These are phyloP conservation scores for Lachnum nothofagi DNA, from an alignment of 2,329 filamentous ascomycete genomes.

Conservation along the genomic window DNA sequence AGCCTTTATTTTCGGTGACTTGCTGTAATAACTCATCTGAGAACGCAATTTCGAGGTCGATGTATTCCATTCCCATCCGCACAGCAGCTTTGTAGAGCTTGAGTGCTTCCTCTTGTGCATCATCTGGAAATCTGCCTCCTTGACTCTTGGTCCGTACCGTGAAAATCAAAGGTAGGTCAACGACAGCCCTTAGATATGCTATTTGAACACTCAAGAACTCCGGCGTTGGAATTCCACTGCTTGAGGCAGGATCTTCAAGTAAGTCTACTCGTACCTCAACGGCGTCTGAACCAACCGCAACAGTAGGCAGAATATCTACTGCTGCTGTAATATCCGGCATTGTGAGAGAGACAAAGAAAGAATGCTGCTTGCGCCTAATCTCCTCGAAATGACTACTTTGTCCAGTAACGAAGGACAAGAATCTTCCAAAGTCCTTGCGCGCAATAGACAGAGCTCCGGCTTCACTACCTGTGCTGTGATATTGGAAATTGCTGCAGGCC, in stretches of 20 bases:
- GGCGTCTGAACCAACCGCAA: conserved; percentile 81
- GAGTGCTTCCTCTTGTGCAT: conserved; percentile 63
- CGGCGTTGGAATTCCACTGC: conserved; percentile 51
- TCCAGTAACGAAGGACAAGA: conserved; percentile 66
- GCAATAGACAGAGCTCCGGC: conserved; percentile 29
- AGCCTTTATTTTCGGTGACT: conserved; percentile 60
- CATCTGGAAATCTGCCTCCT: conserved; percentile 81
- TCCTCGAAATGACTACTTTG: conserved; percentile 50
- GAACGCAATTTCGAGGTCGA: conserved; percentile 88
- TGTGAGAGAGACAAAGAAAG: conserved; percentile 91
- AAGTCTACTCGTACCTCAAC: conserved; percentile 93
- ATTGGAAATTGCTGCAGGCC: conserved; percentile 90
- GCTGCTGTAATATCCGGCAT: conserved; percentile 66
- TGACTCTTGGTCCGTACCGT: conserved; percentile 82
- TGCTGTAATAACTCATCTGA: conserved; percentile 68
- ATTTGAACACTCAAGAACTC: conserved; percentile 82
- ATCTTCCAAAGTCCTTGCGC: conserved; percentile 63
- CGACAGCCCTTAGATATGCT: conserved; percentile 66
- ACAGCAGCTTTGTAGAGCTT: conserved; percentile 73
- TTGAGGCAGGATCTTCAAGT: conserved; percentile 61
- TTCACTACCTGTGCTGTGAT: conserved; percentile 68
- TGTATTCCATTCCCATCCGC: conserved; percentile 81
- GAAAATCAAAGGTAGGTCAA: conserved; percentile 80
- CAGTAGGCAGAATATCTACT: conserved; percentile 60
- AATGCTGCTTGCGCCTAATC: conserved; percentile 62